Conservation (phyloP, 1,139 yeast species). For the Candida anutae region DNA sequence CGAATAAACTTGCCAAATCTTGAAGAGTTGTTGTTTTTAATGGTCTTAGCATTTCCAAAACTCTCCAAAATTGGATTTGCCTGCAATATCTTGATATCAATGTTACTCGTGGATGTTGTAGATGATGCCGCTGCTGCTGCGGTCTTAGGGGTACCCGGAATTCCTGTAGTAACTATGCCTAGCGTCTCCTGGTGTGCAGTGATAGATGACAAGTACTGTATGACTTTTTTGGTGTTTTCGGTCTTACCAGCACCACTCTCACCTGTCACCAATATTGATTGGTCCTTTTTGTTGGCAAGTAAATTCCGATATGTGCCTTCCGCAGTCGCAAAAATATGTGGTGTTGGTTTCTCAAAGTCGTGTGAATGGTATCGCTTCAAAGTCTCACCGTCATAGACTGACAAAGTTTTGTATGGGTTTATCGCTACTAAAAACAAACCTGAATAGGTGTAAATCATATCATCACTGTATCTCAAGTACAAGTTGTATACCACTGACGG, state of each 20-base stretch:
- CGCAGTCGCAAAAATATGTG: constrained; percentile 90
- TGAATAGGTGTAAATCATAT: constrained; percentile 65
- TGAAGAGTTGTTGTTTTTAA: constrained; percentile 88
- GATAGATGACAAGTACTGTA: constrained; percentile 83
- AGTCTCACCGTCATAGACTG: constrained; percentile 62
- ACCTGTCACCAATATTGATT: constrained; percentile 91
- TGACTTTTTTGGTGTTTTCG: constrained; percentile 92
- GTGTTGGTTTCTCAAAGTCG: constrained; percentile 45
- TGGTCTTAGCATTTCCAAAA: constrained; percentile 96
- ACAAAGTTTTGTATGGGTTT: constrained; percentile 76
- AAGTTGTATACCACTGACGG: constrained; percentile 87
- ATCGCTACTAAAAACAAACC: constrained; percentile 94
- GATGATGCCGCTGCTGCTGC: constrained; percentile 5
- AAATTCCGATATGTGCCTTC: constrained; percentile 81
- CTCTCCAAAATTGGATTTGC: constrained; percentile 96
- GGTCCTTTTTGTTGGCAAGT: constrained; percentile 64
- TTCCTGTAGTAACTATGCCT: too few species aligned
- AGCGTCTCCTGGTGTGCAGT: constrained; percentile 22
- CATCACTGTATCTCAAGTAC: constrained; percentile 67
- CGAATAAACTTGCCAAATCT: constrained; percentile 95
- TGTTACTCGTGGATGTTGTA: constrained; percentile 15
- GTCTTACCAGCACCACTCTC: constrained; percentile 99
- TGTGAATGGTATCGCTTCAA: constrained; percentile 46
- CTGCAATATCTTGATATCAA: constrained; percentile 80
- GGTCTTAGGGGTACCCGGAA: constrained; percentile 1